Base-by-base conservation (phyloP, 441 rosid species). In the Codiaeum variegatum region DNA sequence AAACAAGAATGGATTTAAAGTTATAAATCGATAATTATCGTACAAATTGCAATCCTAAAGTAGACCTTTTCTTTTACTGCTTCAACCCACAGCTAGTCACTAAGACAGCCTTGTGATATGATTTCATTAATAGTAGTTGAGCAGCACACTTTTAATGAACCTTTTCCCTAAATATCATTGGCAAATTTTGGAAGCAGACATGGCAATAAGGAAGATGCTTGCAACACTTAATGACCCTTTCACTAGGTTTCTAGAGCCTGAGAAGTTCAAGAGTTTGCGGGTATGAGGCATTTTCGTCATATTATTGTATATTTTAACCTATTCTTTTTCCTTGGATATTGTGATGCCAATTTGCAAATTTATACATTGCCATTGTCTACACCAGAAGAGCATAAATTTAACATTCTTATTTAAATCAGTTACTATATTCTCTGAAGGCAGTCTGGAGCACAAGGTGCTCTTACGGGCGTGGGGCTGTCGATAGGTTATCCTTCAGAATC, bases 371-470 rank as follows among this genome's bases (percentile, higher is more conserved):
- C 29, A 58, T 21, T 46, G 42, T 73, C 46, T 69, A 34, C 38
- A 34, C 62, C 2, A 4, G 54, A 58, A 31, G 66, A 55, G 38
- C 23, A 18, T 73, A 60, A 66, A 75, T 63, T 44, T 56, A 73
- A 69, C 31, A 1, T 15, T 55, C 52, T 46, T 71, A 70, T 62
- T 66, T 79, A 38, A 80, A 78, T 64, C 60, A 79, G 52, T 74
- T 73, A 13, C 76, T 74, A 77, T 76, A 77, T 91, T 91, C 80
- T 78, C 79, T 88, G 92, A 94, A 92, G 97, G 90, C 87, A 94
- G 99, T 94, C 97, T 58, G 99, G 99, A 81, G 91, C 97, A 77
- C 89, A 86, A 89, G 97, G 97, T 62, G 88, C 99, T 75, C 87
- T 94, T 63, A 90, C 97, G 0, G 99, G 99, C 76, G 97, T 94